Evolutionary conservation across 2,329 filamentous ascomycete genomes (phyloP).

Genomic region (Fusarium sp.): DNA sequence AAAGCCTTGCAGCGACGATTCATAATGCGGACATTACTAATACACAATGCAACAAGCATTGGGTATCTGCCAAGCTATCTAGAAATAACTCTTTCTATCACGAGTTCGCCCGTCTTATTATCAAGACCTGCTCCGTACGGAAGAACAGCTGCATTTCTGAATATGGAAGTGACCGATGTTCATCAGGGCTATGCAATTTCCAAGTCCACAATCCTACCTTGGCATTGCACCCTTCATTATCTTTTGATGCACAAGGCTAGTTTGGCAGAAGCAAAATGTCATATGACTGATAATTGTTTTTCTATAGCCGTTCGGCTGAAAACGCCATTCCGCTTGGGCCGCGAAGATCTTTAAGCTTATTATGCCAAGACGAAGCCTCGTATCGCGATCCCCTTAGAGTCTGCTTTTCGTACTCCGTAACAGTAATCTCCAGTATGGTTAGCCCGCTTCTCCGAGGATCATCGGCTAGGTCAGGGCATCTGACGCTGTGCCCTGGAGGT

Average conservation of each 20-base stretch:
- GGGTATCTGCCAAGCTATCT: neutral
- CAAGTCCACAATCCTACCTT: neutral
- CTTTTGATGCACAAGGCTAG: neutral
- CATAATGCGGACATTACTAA: neutral
- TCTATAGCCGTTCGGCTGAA: neutral
- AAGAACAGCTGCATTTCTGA: neutral
- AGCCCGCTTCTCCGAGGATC: neutral
- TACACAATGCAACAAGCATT: neutral
- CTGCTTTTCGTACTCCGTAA: neutral
- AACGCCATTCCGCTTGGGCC: neutral
- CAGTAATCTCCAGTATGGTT: neutral
- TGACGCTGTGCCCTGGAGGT: slow-evolving; percentile 16
- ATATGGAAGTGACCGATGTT: slow-evolving; percentile 9
- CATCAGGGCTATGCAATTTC: neutral
- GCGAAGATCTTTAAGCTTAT: slow-evolving; percentile 16
- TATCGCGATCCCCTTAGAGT: neutral
- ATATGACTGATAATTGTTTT: neutral
- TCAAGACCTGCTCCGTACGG: neutral
- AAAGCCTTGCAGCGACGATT: neutral
- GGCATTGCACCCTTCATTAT: neutral
- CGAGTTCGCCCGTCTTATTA: neutral
- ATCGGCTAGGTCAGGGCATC: neutral
- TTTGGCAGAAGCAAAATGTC: neutral
- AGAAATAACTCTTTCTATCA: neutral
- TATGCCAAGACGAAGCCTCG: slow-evolving; percentile 16